These are phyloP conservation scores for Cyberlindnera veronae DNA, from an alignment of 805 yeast genomes.

Conservation along the genomic window DNA sequence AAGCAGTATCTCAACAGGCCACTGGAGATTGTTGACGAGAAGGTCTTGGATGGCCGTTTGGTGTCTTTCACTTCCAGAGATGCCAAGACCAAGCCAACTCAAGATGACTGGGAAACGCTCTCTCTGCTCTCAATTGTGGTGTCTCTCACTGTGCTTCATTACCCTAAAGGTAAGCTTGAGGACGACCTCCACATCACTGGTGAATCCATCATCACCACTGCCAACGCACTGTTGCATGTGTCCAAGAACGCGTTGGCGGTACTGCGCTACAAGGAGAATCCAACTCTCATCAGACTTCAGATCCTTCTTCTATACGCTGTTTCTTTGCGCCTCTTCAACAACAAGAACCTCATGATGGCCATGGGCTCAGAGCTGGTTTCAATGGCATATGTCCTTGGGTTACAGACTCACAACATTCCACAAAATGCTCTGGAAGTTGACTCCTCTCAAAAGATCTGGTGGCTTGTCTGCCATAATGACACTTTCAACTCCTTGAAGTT, in stretches of 20 bases:
- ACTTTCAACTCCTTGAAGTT: constrained; percentile 18
- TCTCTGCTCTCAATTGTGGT: constrained; percentile 18
- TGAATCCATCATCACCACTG: constrained; percentile 6
- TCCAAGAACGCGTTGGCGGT: constrained; percentile 18
- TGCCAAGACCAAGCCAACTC: neutral
- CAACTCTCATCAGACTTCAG: constrained; percentile 18
- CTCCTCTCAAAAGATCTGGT: constrained; percentile 20
- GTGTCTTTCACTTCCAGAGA: constrained; percentile 1
- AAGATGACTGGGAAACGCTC: constrained; percentile 19
- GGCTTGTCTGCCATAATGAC: constrained; percentile 24
- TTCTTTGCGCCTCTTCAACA: constrained; percentile 17
- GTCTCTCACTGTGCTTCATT: constrained; percentile 17
- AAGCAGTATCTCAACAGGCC: constrained; percentile 15
- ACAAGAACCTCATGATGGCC: constrained; percentile 15
- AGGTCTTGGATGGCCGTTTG: constrained; percentile 6
- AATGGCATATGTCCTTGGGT: constrained; percentile 21
- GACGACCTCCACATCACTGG: constrained; percentile 9
- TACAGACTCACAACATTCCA: constrained; percentile 21
- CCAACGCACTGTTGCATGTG: constrained; percentile 15
- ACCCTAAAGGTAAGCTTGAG: constrained; percentile 9
- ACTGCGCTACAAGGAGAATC: constrained; percentile 20
- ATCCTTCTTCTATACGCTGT: constrained; percentile 18
- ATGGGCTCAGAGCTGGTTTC: constrained; percentile 24
- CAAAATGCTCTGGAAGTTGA: constrained; percentile 21
- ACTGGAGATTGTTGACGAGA: constrained; percentile 16